phyloP scores from a whole-genome alignment of 2,329 filamentous ascomycete species.

The Ceratocystis lukuohia region DNA sequence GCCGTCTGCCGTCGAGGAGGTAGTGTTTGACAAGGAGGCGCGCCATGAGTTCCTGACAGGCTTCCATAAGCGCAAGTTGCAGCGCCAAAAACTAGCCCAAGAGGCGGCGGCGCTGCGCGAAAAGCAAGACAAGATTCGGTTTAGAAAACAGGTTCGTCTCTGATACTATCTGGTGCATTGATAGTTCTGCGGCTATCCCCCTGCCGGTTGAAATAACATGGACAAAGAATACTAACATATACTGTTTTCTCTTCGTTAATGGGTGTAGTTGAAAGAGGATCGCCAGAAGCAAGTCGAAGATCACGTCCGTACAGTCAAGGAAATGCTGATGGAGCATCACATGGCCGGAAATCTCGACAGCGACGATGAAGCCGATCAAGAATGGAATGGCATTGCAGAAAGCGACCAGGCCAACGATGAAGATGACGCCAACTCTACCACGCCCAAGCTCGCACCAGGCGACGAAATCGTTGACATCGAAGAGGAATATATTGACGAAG shows the following conservation, averaged over 20 bases:
- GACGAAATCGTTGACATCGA: constrained; percentile 56
- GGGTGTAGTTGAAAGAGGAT: constrained; percentile 63
- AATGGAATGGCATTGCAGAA: constrained; percentile 55
- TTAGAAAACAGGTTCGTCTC: constrained; percentile 57
- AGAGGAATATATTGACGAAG: constrained; percentile 92
- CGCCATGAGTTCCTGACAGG: constrained; percentile 83
- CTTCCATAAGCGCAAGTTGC: constrained; percentile 89
- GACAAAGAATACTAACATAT: neutral
- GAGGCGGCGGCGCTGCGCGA: constrained; percentile 66
- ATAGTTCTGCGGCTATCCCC: neutral
- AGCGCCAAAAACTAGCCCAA: constrained; percentile 72
- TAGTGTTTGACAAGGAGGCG: constrained; percentile 68
- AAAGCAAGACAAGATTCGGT: constrained; percentile 59
- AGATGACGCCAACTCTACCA: constrained; percentile 24
- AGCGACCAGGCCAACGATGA: constrained; percentile 27
- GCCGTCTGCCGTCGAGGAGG: constrained; percentile 53
- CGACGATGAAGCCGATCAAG: constrained; percentile 28
- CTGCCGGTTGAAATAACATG: neutral
- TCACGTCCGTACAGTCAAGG: constrained; percentile 66
- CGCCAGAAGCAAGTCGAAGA: constrained; percentile 68
- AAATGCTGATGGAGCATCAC: constrained; percentile 50
- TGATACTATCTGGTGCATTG: neutral
- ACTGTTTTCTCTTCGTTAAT: neutral
- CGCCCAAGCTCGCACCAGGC: constrained; percentile 31
- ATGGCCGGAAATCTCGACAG: constrained; percentile 32